Conservation (phyloP, 768 basidiomycete genomes). For the Rhizopogon vinicolor region DNA sequence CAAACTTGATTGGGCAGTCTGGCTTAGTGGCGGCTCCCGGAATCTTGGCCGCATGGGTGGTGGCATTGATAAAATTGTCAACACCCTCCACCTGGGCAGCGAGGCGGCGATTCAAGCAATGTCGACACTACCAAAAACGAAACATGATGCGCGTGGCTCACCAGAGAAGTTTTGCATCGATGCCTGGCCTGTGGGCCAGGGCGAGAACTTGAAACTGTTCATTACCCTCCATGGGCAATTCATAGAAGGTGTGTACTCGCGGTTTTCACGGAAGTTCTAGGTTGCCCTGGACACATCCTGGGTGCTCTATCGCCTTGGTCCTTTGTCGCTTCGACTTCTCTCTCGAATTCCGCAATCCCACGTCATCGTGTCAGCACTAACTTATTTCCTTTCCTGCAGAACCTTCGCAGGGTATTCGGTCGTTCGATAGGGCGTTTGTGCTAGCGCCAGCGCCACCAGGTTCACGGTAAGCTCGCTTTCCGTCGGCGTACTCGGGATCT, state of each 20-base stretch:
- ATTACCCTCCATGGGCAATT: constrained; percentile 88
- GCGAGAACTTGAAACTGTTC: constrained; percentile 51
- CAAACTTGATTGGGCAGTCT: constrained; percentile 74
- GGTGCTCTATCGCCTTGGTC: background rate
- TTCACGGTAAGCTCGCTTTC: constrained; percentile 61
- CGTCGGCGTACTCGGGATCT: constrained; percentile 2
- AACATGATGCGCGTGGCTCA: constrained; percentile 76
- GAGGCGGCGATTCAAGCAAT: constrained; percentile 61
- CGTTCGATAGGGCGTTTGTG: constrained; percentile 92
- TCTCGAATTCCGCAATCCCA: background rate
- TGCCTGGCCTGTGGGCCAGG: constrained; percentile 70
- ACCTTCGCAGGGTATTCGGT: constrained; percentile 74
- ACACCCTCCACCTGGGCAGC: constrained; percentile 68
- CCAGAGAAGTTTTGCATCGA: constrained; percentile 86
- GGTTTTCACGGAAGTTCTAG: constrained; percentile 5
- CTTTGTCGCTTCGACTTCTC: constrained; percentile 1
- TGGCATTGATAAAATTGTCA: constrained; percentile 55
- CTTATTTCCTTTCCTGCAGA: constrained; percentile 32
- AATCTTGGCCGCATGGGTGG: constrained; percentile 69
- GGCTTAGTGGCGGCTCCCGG: constrained; percentile 64
- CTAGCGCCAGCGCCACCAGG: constrained; percentile 76
- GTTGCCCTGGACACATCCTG: background rate
- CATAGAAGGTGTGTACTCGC: constrained; percentile 65
- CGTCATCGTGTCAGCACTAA: constrained; percentile 11
- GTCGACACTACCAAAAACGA: constrained; percentile 64